These are phyloP conservation scores for Chytridiales sp. DNA, from an alignment of 371 early-diverging fungal genomes.

Conservation along the genomic window DNA sequence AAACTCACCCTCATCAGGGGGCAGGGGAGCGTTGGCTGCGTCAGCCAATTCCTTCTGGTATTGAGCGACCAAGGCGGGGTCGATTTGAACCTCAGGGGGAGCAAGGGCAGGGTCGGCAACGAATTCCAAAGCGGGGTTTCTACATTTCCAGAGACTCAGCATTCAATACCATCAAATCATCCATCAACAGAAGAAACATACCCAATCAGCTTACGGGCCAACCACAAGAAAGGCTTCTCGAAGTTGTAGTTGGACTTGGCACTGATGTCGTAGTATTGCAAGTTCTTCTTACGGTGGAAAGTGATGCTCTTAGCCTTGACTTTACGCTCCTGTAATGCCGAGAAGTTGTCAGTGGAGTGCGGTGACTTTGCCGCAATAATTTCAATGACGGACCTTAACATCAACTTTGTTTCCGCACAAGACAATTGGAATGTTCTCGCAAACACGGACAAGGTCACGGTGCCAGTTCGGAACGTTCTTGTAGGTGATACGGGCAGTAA, in stretches of 20 bases:
- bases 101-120: slow-evolving; percentile 97
- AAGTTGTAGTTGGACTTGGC: slow-evolving; percentile 99
- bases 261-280: slow-evolving; percentile 99
- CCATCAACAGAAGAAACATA: slow-evolving; percentile 31
- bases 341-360: background rate
- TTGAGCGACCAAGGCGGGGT: slow-evolving; percentile 70
- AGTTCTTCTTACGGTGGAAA: slow-evolving; percentile 99
- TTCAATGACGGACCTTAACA: slow-evolving; percentile 64
- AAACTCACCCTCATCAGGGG: slow-evolving; percentile 38
- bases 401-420: slow-evolving; percentile 99
- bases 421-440: slow-evolving; percentile 99
- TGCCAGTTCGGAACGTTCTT: slow-evolving; percentile 99
- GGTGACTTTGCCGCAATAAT: background rate
- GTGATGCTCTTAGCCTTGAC: slow-evolving; percentile 99
- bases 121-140: slow-evolving; percentile 94
- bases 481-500: slow-evolving; percentile 99
- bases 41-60: slow-evolving; percentile 36
- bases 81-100: slow-evolving; percentile 94
- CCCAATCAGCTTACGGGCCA: slow-evolving; percentile 96
- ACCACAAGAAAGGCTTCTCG: slow-evolving; percentile 99
- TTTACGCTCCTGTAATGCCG: slow-evolving; percentile 96
- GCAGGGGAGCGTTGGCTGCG: slow-evolving; percentile 43
- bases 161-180: slow-evolving; percentile 11
- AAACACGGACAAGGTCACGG: slow-evolving; percentile 97
- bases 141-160: slow-evolving; percentile 12